Evolutionary conservation across 73 alveolate species (phyloP), one percentile per base, ranked within the genome.

Genomic region (Durusdinium trenchii): DNA sequence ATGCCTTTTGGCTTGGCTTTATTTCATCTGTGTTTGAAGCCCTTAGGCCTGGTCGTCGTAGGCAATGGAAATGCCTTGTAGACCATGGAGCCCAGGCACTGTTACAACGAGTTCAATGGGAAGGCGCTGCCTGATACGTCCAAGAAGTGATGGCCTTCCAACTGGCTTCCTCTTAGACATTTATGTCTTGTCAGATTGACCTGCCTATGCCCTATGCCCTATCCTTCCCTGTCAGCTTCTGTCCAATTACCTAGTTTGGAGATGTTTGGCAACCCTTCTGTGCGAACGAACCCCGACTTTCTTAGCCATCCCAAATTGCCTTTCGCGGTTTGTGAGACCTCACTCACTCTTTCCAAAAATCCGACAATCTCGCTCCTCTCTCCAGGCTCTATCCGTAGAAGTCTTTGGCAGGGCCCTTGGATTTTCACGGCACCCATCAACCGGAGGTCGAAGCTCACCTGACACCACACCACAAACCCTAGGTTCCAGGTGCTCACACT

Each of bases 401-500:
- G 42, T 26, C 40, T 73, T 5, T 51, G 94, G 94, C 95, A 54
- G n/a, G 95, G 62, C 43, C 82, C 95, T 32, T 67, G 98, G 7
- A 69, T 54, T 76, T 91, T 91, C 51, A 78, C 79, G 1, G 98
- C 98, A 32, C 98, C 98, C 98, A 91, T 91, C 48, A 91, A 9
- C 45, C 98, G 98, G 32, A 91, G 98, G 89, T 91, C 98, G 60
- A 91, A 91, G 47, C 52, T 47, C 87, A 91, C 82, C 98, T 91
- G 89, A 54, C 18, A 6, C 32, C n/a, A n/a, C n/a, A n/a, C n/a
- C n/a, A n/a, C n/a, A n/a, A n/a, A n/a, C n/a, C n/a, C n/a, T n/a
- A n/a, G n/a, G n/a, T n/a, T n/a, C n/a, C n/a, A n/a, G n/a, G n/a
- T n/a, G n/a, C n/a, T n/a, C n/a, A 60, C 73, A 32, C 73, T 60